Base-by-base conservation (phyloP, 495 filamentous ascomycete species). In the Elaphomyces granulatus region DNA sequence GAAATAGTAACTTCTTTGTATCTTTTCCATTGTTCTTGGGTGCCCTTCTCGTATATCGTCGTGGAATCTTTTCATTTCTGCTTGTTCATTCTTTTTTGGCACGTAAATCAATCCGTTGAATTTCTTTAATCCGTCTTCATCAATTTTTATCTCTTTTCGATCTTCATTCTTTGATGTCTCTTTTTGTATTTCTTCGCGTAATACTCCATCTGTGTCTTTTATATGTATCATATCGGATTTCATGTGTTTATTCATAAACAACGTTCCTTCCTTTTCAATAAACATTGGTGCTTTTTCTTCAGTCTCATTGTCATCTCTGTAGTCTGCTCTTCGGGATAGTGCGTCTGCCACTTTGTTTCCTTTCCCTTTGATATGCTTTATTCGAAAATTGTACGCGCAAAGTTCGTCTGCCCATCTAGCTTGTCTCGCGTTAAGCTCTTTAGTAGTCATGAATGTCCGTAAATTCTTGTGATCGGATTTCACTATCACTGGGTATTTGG, bases 391-490 rank as follows among this genome's bases (percentile, higher is more conserved):
- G 23, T 39, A 48, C 19, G 30, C 8, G 32, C 18, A 32, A 6
- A 50, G 30, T 2, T 33, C 40, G 36, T 52, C 35, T 18, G 17
- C 12, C 33, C 20, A 51, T 41, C 39, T 12, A 1, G 35, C 43
- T 32, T 55, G 35, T 34, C 39, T 20, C 40, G 32, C 14, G 2
- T 10, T 48, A 6, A 58, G 26, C 15, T 37, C 21, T 26, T 53
- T 51, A 2, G 20, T 45, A 4, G 12, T 47, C 2, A 36, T 48
- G n/a, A 57, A 56, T 6, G 20, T 42, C n/a, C 31, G 38, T 0
- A 56, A 47, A 33, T 48, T 53, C 15, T 44, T 36, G 15, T 55
- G 23, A 34, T 58, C 47, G 1, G 34, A 49, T 19, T 42, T 44
- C 3, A 52, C 43, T 2, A 40, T 38, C 3, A 51, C 15, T 15